Evolutionary conservation across 2,329 filamentous ascomycete genomes (phyloP), one percentile per base, ranked within the genome.

Genomic region (Monilinia laxa): DNA sequence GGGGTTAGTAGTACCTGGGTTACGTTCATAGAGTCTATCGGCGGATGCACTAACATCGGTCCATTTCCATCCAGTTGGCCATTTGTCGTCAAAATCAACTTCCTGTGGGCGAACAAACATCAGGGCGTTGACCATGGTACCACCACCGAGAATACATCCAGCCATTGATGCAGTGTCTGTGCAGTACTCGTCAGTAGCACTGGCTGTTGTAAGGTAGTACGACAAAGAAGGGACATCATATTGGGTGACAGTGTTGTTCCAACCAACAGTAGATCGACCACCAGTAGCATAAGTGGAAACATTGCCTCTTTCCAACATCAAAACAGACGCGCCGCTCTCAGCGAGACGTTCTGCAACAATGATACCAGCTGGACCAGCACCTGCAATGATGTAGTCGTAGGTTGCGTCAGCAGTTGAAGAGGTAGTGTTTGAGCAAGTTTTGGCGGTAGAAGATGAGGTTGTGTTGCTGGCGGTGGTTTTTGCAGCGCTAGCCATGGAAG

Each of bases 31-130:
- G 10, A 88, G 84, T 53, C 84, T 83, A 31, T 83, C 79, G 14
- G 87, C 84, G 2, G 89, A 84, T 40, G 79, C 76, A 65, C 79
- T 78, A 73, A 92, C 83, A 72, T 91, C 87, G 14, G 78, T 74
- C 47, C 85, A 81, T 76, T 89, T 88, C 90, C 90, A 92, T 58
- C 89, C 89, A 1, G 79, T 71, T 45, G 72, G 72, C 80, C 90
- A 92, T 77, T 90, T 90, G 75, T 85, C 83, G 74, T 92, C 85
- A 79, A 89, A 92, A 74, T 92, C 90, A 7, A 79, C 76, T 10
- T 83, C 80, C 69, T 87, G 84, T 0, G 90, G 84, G 76, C 80
- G 85, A 80, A 86, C 88, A 81, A 87, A 90, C 59, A 90, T 80
- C 62, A 86, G 85, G 55, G 88, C 85, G 69, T 90, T 91, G 73